Conservation (phyloP, 129 eudicot species). For the Centaurea solstitialis region DNA sequence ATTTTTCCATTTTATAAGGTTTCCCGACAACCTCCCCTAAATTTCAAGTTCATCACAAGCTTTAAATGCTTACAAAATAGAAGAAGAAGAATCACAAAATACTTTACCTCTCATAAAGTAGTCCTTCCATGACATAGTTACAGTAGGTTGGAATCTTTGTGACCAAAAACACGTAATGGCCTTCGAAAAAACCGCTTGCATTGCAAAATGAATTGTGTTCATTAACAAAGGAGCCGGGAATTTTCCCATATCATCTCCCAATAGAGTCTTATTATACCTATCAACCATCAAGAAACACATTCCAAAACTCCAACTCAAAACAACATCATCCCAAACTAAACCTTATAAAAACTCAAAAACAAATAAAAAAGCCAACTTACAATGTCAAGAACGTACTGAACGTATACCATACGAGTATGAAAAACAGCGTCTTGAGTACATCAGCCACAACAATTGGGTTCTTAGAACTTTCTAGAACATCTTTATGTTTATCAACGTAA, state of each 20-base stretch:
- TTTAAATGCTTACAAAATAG: not conserved
- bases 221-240: conserved; percentile 96
- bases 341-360: not conserved
- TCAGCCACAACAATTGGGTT: conserved; percentile 53
- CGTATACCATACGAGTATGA: conserved; percentile 87
- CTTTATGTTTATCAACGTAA: conserved; percentile 17
- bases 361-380: conserved; percentile 52
- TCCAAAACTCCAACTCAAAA: not conserved
- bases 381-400: conserved; percentile 86
- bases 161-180: conserved; percentile 81
- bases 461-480: conserved; percentile 18
- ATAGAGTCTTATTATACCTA: conserved; percentile 82
- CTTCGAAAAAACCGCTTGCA: conserved; percentile 95
- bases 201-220: conserved; percentile 90
- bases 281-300: conserved; percentile 2
- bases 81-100: not conserved
- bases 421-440: conserved; percentile 76
- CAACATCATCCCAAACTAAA: not conserved
- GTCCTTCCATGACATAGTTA: conserved; percentile 86
- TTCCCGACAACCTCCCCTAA: too few species aligned
- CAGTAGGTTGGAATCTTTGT: conserved; percentile 57
- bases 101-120: conserved; percentile 82
- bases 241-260: conserved; percentile 86
- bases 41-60: not conserved
- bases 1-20: too few species aligned